Base-by-base conservation (phyloP, 2,329 filamentous ascomycete genomes). In the Byssoonygena ceratinophila region DNA sequence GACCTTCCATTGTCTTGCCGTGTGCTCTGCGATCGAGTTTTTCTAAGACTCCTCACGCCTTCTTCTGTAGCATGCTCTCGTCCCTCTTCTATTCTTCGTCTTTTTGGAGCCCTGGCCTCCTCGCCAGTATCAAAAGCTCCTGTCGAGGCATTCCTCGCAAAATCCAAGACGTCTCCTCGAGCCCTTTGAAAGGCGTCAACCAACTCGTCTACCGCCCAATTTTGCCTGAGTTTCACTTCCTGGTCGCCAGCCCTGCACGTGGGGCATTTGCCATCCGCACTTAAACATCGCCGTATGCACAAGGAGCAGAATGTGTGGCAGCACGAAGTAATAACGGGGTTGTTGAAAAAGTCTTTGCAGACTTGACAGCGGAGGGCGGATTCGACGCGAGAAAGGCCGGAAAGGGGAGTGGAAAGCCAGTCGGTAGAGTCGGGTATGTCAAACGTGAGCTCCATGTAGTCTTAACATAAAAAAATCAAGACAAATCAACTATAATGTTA, bases 281-380 rank as follows among this genome's bases (percentile, higher is more conserved):
- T 83, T 0, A 98, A 76, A 55, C 86, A 88, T 57, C 90, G 79
- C 27, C 92, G 85, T 66, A 98, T 97, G 68, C 92, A 98, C 51
- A 94, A 73, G 5, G 91, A 96, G 75, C 92, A 98, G 65, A 98
- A 98, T 0, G 92, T 97, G 66, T 98, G 92, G 51, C 82, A 85
- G 71, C 92, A 98, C 1, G 87, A 86, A 0, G 92, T 98, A 57
- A 96, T 84, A 80, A 98, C 92, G 0, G 92, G 92, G 47, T 89
- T 94, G 56, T 82, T 82, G 73, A 87, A 97, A 70, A 97, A 94
- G 68, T 98, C 94, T 67, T 97, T 97, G 79, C 92, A 98, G 55
- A 98, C 86, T 69, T 97, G 87, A 70, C 92, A 98, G 61, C 92
- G 87, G 18, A 98, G 76, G 2, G 89, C 82, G 55, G 85, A 82